Percentiles rank a stretch among this genome's conserved stretches.
Evolutionary conservation across 805 yeast genomes (phyloP).

Genomic region (Lipomyces yamanashiensis): DNA sequence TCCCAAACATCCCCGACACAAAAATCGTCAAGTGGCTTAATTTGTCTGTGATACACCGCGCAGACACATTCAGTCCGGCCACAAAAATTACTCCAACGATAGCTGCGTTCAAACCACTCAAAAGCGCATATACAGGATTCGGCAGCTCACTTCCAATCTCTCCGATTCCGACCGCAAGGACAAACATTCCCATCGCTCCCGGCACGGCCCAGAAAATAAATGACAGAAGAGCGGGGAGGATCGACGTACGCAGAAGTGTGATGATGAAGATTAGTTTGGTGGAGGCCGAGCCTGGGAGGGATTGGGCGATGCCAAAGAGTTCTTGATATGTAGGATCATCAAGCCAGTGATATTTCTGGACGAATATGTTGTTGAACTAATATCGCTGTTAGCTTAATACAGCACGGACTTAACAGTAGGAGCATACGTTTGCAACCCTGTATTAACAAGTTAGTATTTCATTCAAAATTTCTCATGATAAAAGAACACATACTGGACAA

Average conservation of each 20-base stretch:
- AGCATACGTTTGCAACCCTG: slow-evolving; percentile 11
- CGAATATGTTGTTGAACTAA: slow-evolving; percentile 29
- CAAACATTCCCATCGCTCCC: slow-evolving; percentile 33
- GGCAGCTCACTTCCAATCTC: slow-evolving; percentile 28
- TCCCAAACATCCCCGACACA: slow-evolving; percentile 28
- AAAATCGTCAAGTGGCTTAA: slow-evolving; percentile 26
- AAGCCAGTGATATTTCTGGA: slow-evolving; percentile 32
- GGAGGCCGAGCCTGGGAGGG: slow-evolving; percentile 35
- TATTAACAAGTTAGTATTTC: background rate
- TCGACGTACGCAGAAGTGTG: slow-evolving; percentile 28
- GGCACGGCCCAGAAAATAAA: slow-evolving; percentile 34
- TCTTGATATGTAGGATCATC: slow-evolving; percentile 30
- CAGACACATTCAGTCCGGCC: slow-evolving; percentile 30
- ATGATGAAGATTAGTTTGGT: slow-evolving; percentile 32
- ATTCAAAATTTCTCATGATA: background rate
- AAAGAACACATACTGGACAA: slow-evolving; percentile 25
- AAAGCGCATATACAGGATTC: slow-evolving; percentile 28
- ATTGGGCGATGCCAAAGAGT: slow-evolving; percentile 30
- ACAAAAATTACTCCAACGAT: slow-evolving; percentile 34
- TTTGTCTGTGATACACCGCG: slow-evolving; percentile 30
- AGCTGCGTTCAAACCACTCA: slow-evolving; percentile 33
- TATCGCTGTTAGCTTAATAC: background rate
- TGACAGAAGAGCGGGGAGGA: slow-evolving; percentile 29
- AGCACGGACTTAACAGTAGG: background rate
- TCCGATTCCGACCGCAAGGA: slow-evolving; percentile 32